These are phyloP conservation scores for Lachancea lanzarotensis DNA, from an alignment of 805 yeast genomes.

Conservation along the genomic window DNA sequence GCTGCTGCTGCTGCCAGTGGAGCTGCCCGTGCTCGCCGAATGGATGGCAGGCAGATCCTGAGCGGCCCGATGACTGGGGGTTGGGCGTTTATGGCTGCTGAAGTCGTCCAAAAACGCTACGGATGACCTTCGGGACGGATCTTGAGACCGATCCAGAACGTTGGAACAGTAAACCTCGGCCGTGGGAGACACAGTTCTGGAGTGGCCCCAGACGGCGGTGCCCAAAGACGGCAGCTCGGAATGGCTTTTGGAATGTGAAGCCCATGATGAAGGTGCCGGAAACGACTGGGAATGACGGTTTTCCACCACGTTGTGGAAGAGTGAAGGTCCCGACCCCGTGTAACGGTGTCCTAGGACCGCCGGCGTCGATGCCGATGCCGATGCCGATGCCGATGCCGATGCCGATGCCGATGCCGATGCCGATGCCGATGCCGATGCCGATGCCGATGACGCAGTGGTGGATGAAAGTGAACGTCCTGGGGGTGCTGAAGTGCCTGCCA, in stretches of 20 bases:
- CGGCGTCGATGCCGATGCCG: neutral
- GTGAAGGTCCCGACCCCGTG: neutral
- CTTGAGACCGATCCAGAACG: neutral
- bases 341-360: neutral
- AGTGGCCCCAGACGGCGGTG: neutral
- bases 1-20: constrained; percentile 5
- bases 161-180: neutral
- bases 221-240: constrained; percentile 4
- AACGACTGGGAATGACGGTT: neutral
- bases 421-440: neutral
- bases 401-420: neutral
- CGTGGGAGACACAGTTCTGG: neutral
- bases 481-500: neutral
- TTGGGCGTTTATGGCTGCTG: constrained; percentile 1
- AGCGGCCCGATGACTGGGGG: neutral
- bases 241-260: constrained; percentile 4
- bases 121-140: constrained; percentile 6
- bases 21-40: constrained; percentile 2
- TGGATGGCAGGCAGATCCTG: constrained; percentile 1
- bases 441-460: no score
- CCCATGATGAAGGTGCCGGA: neutral
- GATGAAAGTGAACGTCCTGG: no score
- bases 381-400: neutral
- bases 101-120: constrained; percentile 3
- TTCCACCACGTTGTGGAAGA: neutral